Percentiles rank a stretch among this genome's conserved stretches.
phyloP scores from a whole-genome alignment of 495 filamentous ascomycete species.

The Chlorociboria aeruginascens region DNA sequence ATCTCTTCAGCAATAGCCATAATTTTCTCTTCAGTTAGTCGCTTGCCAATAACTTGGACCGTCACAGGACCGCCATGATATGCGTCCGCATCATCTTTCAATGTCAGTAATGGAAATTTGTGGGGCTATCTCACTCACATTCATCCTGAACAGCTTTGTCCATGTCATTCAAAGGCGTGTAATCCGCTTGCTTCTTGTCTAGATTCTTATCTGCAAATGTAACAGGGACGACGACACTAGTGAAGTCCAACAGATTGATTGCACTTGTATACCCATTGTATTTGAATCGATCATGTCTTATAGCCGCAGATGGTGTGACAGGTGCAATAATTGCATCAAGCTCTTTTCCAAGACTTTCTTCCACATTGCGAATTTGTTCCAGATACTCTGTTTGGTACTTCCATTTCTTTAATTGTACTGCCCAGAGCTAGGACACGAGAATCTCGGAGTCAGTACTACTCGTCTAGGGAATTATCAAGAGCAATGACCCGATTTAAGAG shows the following conservation, averaged over 20 bases:
- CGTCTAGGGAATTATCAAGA: no score
- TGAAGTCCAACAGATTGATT: conserved; percentile 64
- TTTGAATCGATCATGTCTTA: conserved; percentile 25
- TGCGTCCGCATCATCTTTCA: conserved; percentile 27
- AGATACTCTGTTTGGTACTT: conserved; percentile 28
- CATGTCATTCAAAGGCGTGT: conserved; percentile 27
- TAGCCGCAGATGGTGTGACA: conserved; percentile 40
- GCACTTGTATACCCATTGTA: conserved; percentile 58
- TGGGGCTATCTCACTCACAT: conserved; percentile 5
- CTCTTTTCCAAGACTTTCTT: conserved; percentile 16
- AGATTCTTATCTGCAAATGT: conserved; percentile 24
- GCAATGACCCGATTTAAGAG: no score
- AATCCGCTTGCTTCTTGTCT: conserved; percentile 12
- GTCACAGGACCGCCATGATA: conserved; percentile 38
- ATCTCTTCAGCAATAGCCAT: conserved; percentile 28
- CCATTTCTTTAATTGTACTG: conserved; percentile 27
- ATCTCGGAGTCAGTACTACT: no score
- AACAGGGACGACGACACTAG: conserved; percentile 44
- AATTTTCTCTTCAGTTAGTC: conserved; percentile 36
- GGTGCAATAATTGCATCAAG: conserved; percentile 59
- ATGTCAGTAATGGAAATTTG: not conserved
- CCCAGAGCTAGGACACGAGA: conserved; percentile 17
- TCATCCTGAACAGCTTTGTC: conserved; percentile 22
- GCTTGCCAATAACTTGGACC: conserved; percentile 34
- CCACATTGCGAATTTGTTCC: conserved; percentile 21